Base-by-base conservation (phyloP, 2,329 filamentous ascomycete species). In the Stagonosporopsis tanaceti region DNA sequence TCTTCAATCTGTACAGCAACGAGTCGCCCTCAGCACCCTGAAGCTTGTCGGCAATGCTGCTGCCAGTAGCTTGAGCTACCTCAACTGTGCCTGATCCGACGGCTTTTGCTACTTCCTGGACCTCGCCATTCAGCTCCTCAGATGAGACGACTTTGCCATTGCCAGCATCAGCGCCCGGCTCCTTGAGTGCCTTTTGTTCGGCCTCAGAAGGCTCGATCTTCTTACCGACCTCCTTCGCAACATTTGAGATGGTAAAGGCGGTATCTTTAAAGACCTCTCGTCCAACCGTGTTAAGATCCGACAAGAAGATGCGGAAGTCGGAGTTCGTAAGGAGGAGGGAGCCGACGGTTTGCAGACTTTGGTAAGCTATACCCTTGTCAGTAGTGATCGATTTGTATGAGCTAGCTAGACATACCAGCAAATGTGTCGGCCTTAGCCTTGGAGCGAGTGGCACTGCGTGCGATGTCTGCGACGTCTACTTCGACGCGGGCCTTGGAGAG, bases 201-300 rank as follows among this genome's bases (percentile, higher is more conserved):
- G 85, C 81, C 17, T 84, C 67, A 0, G 89, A 87, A 0, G 91
- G 90, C 65, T 92, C 87, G 8, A 96, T 79, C 61, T 89, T 81
- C 67, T 92, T 86, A 2, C 87, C 92, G 0, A 89, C 89, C 60
- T 92, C 81, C 62, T 90, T 85, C 0, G 93, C 92, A 1, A 89
- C 90, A 15, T 88, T 83, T 0, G 93, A 91, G 6, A 97, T 74
- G 0, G 90, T 89, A 60, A 92, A 89, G 0, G 93, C 92, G 2
- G 93, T 93, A 67, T 97, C 93, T 48, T 87, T 88, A 72, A 97
- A 93, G 0, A 98, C 89, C 71, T 97, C 90, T 39, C 90, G 87
- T 12, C 89, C 90, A 44, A 97, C 85, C 0, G 88, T 88, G 42
- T 88, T 87, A 38, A 97, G 78, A 68, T 98, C 94, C 11, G 89